Base-by-base conservation (phyloP, 78 protist species). In the Dictyostelium firmibasis region DNA sequence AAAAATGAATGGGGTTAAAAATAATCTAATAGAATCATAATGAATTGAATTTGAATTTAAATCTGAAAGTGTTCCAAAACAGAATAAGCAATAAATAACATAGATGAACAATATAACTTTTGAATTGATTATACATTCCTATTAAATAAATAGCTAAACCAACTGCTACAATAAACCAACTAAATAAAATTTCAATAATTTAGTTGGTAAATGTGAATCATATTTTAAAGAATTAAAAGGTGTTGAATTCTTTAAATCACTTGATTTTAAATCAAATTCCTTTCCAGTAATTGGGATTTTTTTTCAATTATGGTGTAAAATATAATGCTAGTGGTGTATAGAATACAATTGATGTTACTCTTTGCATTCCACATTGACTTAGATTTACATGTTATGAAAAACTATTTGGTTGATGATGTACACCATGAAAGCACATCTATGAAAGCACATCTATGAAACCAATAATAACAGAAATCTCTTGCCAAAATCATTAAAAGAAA, bases 241-340 rank as follows among this genome's bases (percentile, higher is more conserved):
- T 35, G 38, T 29, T 35, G 81, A 35, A 35, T 74, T 18, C 5
- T 74, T 35, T 35, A 74, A 20, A 13, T 27, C 9, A 16, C 25
- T 67, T 27, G 18, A 27, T 27, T 9, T 0, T 67, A 67, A 9
- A 67, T 67, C 75, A 67, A 67, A 35, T 35, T 74, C 81, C 2
- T 23, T 74, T 1, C 36, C 36, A 16, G 11, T 35, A 0, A 74
- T 14, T 74, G 93, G 93, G 95, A 27, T 20, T 47, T 36, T 60
- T 76, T 67, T 96, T 86, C 25, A 86, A 31, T 33, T 50, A 31
- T 7, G 92, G 95, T 31, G 97, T 96, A n/a, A 86, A 10, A 72
- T 76, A 41, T 18, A 96, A 53, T 11, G 93, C 97, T 2, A 72
- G 20, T 23, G 97, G 97, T 78, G 92, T 27, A 78, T 92, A 86